phyloP scores from a whole-genome alignment of 2,329 filamentous ascomycete genomes.

The Ophiostoma himal-ulmi region DNA sequence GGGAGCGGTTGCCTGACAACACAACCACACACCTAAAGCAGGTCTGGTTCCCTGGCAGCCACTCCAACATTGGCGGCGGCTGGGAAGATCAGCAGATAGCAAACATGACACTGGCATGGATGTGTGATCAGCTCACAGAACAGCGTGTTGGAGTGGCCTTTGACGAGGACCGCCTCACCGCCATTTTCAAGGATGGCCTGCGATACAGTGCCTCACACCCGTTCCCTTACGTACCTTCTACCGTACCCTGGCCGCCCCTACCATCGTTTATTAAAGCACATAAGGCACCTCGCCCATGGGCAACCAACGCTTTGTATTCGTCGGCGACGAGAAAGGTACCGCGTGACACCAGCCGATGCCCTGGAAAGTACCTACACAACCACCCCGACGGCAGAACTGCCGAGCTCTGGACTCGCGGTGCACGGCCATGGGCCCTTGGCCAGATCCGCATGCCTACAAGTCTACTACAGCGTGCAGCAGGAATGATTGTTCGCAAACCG shows the following conservation, averaged over 20 bases:
- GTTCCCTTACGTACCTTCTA: conserved; percentile 29
- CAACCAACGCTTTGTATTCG: neutral
- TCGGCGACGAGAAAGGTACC: neutral
- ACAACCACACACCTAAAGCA: conserved; percentile 32
- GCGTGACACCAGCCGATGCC: conserved; percentile 30
- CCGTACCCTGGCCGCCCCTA: neutral
- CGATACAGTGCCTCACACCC: conserved; percentile 34
- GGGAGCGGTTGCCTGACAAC: conserved; percentile 34
- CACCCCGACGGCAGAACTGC: conserved; percentile 20
- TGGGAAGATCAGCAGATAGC: conserved; percentile 40
- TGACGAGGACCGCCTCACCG: conserved; percentile 28
- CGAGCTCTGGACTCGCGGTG: conserved; percentile 25
- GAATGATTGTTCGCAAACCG: conserved; percentile 32
- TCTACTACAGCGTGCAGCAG: conserved; percentile 29
- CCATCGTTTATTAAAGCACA: neutral
- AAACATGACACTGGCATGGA: conserved; percentile 34
- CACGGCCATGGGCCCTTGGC: conserved; percentile 32
- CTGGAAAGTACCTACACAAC: conserved; percentile 29
- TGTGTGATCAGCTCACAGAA: conserved; percentile 34
- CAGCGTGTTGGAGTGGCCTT: conserved; percentile 32
- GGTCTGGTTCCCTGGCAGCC: conserved; percentile 56
- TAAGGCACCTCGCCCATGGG: neutral
- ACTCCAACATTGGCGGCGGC: conserved; percentile 58
- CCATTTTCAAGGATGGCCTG: conserved; percentile 30
- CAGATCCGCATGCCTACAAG: conserved; percentile 30